A percentile compares a stretch with the other conserved stretches of the same genome.
phyloP scores from a whole-genome alignment of 768 basidiomycete genomes.

The Lyophyllum decastes region DNA sequence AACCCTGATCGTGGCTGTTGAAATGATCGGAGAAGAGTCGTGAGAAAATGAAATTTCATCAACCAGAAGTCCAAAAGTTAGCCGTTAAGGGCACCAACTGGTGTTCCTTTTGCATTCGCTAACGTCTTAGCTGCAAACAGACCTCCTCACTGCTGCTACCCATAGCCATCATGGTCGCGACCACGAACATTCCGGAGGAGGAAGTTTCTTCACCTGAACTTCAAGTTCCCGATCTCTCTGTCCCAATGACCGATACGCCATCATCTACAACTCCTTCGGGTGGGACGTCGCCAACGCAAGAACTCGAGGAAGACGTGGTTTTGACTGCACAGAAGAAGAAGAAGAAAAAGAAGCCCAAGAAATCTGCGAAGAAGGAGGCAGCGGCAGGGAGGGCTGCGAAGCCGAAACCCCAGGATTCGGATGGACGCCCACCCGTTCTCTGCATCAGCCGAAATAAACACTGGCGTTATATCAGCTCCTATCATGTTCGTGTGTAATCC shows the following conservation, averaged over 20 bases:
- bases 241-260: constrained; percentile 5
- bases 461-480: constrained; percentile 92
- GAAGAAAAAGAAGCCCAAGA: constrained; percentile 67
- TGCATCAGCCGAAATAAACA: constrained; percentile 94
- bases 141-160: not conserved
- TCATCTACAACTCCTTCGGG: constrained; percentile 24
- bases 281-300: constrained; percentile 30
- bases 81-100: not conserved
- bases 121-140: not conserved
- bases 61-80: not conserved
- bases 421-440: constrained; percentile 62
- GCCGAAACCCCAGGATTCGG: constrained; percentile 36
- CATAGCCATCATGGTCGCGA: constrained; percentile 1
- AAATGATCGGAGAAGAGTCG: not conserved
- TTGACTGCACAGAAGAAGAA: constrained; percentile 58
- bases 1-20: not conserved
- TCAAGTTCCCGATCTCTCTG: constrained; percentile 11
- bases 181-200: not conserved
- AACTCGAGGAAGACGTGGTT: constrained; percentile 25
- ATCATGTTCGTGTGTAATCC: constrained; percentile 61
- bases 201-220: constrained; percentile 9
- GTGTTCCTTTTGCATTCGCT: not conserved
- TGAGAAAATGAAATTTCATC: not conserved
- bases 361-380: constrained; percentile 49
- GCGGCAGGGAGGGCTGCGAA: constrained; percentile 18